Conservation (phyloP, 2,329 filamentous ascomycete genomes). For the Fusarium succisae region DNA sequence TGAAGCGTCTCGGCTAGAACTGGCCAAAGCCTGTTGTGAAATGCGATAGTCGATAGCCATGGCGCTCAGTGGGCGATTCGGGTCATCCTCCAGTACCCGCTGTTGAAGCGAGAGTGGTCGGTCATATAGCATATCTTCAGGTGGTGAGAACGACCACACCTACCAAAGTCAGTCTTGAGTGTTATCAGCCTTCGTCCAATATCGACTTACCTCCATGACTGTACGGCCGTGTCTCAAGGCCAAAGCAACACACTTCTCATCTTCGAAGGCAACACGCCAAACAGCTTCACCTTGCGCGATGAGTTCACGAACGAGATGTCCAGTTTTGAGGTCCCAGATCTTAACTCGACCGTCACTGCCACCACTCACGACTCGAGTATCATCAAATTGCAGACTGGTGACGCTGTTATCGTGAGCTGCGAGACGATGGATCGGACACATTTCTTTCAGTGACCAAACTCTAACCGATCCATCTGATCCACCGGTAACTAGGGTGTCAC, state of each 20-base stretch:
- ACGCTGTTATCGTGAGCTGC: slow-evolving; percentile 99
- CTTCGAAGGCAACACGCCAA: slow-evolving; percentile 97
- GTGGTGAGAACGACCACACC: slow-evolving; percentile 96
- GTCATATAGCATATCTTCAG: slow-evolving; percentile 71
- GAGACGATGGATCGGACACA: slow-evolving; percentile 90
- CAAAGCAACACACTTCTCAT: slow-evolving; percentile 97
- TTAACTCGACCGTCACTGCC: slow-evolving; percentile 98
- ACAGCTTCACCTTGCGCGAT: slow-evolving; percentile 93
- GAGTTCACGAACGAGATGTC: slow-evolving; percentile 88
- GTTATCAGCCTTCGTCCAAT: background rate
- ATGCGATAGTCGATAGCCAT: slow-evolving; percentile 57
- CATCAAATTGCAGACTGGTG: slow-evolving; percentile 96
- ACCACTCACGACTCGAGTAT: slow-evolving; percentile 92
- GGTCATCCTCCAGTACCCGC: slow-evolving; percentile 56
- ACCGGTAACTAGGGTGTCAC: slow-evolving; percentile 93
- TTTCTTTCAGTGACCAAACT: slow-evolving; percentile 93
- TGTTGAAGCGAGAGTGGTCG: slow-evolving; percentile 61
- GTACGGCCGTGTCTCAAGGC: slow-evolving; percentile 85
- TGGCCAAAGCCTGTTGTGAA: slow-evolving; percentile 41
- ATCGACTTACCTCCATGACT: slow-evolving; percentile 89
- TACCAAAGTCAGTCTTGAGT: slow-evolving; percentile 53
- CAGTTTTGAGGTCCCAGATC: slow-evolving; percentile 96
- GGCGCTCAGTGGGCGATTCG: slow-evolving; percentile 61
- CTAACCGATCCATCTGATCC: slow-evolving; percentile 95
- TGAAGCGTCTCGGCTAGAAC: slow-evolving; percentile 47